A percentile compares a stretch with the other conserved stretches of the same genome.
Evolutionary conservation across 176 grass and related monocot genomes (phyloP).

Genomic region (Cenchrus americanus): DNA sequence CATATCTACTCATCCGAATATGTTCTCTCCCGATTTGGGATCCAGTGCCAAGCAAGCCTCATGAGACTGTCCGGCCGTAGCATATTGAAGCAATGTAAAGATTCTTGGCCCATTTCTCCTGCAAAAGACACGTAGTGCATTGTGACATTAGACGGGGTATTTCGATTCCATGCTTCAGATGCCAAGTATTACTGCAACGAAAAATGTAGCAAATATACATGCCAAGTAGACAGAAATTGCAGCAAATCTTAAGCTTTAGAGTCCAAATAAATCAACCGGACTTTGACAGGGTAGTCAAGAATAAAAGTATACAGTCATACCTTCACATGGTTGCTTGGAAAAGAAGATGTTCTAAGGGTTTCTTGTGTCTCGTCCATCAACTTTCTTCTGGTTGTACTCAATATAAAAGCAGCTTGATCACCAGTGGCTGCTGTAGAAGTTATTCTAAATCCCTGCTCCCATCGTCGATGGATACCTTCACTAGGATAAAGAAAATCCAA

Average conservation of each 20-base stretch:
- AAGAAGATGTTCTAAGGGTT: slow-evolving; percentile 92
- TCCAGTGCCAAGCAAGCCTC: slow-evolving; percentile 43
- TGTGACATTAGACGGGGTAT: background rate
- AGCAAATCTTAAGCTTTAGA: background rate
- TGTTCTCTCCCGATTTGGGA: slow-evolving; percentile 36
- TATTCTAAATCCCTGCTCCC: slow-evolving; percentile 95
- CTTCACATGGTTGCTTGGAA: slow-evolving; percentile 99
- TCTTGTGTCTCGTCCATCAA: slow-evolving; percentile 92
- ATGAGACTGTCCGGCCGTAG: slow-evolving; percentile 81
- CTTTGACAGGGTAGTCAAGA: slow-evolving; percentile 1
- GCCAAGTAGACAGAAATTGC: background rate
- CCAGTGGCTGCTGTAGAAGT: slow-evolving; percentile 89
- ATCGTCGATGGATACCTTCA: slow-evolving; percentile 92
- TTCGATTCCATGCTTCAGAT: background rate
- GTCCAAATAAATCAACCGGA: background rate
- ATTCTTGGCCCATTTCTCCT: slow-evolving; percentile 99
- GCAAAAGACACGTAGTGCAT: slow-evolving; percentile 35
- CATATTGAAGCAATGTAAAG: slow-evolving; percentile 96
- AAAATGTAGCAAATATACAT: background rate
- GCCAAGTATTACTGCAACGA: background rate
- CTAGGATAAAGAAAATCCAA: slow-evolving; percentile 99
- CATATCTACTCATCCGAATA: slow-evolving; percentile 42
- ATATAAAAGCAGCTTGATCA: slow-evolving; percentile 97
- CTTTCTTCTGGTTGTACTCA: slow-evolving; percentile 94
- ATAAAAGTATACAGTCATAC: slow-evolving; percentile 49